Percentiles rank a stretch among this genome's conserved stretches.
Conservation (phyloP, 352 stramenopile species). For the Phytophthora hibernalis region DNA sequence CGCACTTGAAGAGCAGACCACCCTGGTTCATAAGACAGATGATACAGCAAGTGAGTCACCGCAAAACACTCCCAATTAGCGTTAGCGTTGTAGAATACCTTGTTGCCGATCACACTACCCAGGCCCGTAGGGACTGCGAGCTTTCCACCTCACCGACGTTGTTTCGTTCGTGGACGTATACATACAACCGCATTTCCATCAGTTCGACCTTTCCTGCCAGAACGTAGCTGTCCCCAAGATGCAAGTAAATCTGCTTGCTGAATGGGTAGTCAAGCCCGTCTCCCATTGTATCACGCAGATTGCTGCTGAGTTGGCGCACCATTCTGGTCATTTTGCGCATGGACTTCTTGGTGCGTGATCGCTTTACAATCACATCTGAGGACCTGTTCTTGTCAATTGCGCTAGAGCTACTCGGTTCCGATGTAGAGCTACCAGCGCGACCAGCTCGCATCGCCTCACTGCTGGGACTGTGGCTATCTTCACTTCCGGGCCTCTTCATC, state of each 20-base stretch:
- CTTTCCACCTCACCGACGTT: conserved; percentile 72
- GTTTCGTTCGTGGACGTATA: conserved; percentile 73
- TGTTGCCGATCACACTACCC: conserved; percentile 85
- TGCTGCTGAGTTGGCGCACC: conserved; percentile 70
- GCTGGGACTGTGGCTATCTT: conserved; percentile 20
- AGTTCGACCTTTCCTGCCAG: conserved; percentile 77
- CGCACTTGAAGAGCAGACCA: conserved; percentile 77
- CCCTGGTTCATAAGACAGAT: conserved; percentile 45
- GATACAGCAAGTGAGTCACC: neutral
- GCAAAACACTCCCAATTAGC: neutral
- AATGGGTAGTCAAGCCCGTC: conserved; percentile 76
- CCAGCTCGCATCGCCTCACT: conserved; percentile 19
- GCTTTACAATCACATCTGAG: conserved; percentile 68
- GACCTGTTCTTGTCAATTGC: conserved; percentile 21
- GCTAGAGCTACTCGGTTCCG: conserved; percentile 15
- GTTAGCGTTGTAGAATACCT: conserved; percentile 49
- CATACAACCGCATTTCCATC: conserved; percentile 84
- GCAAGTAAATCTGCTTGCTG: conserved; percentile 61
- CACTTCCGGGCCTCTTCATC: conserved; percentile 15
- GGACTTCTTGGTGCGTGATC: conserved; percentile 67
- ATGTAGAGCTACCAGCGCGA: conserved; percentile 13
- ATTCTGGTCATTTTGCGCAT: conserved; percentile 74
- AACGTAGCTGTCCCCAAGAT: conserved; percentile 67
- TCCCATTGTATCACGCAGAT: conserved; percentile 65
- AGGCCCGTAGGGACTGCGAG: conserved; percentile 75